Base-by-base conservation (phyloP, 2,329 filamentous ascomycete species). In the Tothia fuscella region DNA sequence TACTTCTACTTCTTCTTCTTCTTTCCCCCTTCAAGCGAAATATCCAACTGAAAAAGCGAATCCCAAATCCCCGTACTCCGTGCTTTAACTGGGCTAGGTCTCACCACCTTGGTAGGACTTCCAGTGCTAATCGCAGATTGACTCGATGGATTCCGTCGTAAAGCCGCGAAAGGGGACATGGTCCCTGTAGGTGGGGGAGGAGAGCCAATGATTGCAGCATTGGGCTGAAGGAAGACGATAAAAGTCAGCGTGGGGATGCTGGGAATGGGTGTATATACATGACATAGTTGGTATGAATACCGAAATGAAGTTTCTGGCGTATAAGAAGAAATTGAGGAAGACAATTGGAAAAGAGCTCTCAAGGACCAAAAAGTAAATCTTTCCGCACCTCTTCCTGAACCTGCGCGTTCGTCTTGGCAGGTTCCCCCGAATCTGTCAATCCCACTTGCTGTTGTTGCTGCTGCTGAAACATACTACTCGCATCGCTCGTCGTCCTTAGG, bases 351-450 rank as follows among this genome's bases (percentile, higher is more conserved):
- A 30, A 24, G 20, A 20, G 28, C 26, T 35, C 14, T 35, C 17
- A 33, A 7, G 45, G 45, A n/a, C 45, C 44, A 14, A 24, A 46
- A n/a, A 47, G 37, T 12, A 36, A 38, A 29, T 47, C 45, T 22
- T 24, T 19, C 19, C 45, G 33, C 25, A 47, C 45, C 45, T 47
- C 44, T 6, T 46, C 45, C 21, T 47, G 32, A 21, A 20, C 20
- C 5, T n/a, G 20, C 24, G 24, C 42, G 16, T 38, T 14, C 25
- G 21, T 34, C 22, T 19, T n/a, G n/a, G 44, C 34, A 1, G 28
- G 14, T 9, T 24, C 33, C 7, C 21, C 26, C 20, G 20, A 19
- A 13, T 47, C 37, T 3, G 17, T 37, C 3, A 35, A 26, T 4
- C 16, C 16, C 5, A 14, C 24, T 16, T 17, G 37, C n/a, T n/a